These are phyloP conservation scores for Epicoccum nigrum DNA, from an alignment of 2,329 filamentous ascomycete genomes.

Conservation along the genomic window DNA sequence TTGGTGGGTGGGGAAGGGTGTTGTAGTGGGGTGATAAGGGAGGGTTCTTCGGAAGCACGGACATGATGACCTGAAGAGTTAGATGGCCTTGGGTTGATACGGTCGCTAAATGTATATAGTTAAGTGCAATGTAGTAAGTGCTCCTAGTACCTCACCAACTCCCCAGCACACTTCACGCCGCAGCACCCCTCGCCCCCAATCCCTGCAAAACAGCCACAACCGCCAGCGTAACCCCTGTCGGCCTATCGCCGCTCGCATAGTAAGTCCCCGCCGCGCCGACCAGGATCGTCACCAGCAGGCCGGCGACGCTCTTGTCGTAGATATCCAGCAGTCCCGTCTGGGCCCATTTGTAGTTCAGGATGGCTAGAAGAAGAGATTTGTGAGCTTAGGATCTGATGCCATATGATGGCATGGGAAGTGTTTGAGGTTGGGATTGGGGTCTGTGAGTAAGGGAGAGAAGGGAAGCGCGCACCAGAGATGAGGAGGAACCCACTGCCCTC, in stretches of 20 bases:
- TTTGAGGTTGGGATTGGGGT: too few relatives aligned
- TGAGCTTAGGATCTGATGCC: too few relatives aligned
- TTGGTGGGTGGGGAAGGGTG: too few relatives aligned
- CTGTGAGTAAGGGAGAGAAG: not conserved
- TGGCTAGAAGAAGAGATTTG: slow-evolving; percentile 21
- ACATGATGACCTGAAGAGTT: too few relatives aligned
- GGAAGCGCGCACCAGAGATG: slow-evolving; percentile 35
- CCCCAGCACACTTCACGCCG: not conserved
- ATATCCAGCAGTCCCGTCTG: slow-evolving; percentile 38
- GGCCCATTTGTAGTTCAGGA: slow-evolving; percentile 47
- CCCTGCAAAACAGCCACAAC: slow-evolving; percentile 36
- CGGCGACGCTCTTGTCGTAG: slow-evolving; percentile 41
- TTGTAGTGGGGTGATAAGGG: too few relatives aligned
- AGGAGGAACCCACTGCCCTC: slow-evolving; percentile 46
- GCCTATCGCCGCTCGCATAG: slow-evolving; percentile 33
- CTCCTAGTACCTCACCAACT: too few relatives aligned
- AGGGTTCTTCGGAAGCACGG: too few relatives aligned
- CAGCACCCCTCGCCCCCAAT: slow-evolving; percentile 22
- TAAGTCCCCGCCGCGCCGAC: slow-evolving; percentile 34
- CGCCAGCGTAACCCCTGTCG: slow-evolving; percentile 29
- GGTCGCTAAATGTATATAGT: too few relatives aligned
- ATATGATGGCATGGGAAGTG: too few relatives aligned
- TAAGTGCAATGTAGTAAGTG: too few relatives aligned
- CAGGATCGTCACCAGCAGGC: slow-evolving; percentile 33
- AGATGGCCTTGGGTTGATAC: too few relatives aligned